Conservation (phyloP, 2,329 filamentous ascomycete species). For the Proliferodiscus dingleyae region DNA sequence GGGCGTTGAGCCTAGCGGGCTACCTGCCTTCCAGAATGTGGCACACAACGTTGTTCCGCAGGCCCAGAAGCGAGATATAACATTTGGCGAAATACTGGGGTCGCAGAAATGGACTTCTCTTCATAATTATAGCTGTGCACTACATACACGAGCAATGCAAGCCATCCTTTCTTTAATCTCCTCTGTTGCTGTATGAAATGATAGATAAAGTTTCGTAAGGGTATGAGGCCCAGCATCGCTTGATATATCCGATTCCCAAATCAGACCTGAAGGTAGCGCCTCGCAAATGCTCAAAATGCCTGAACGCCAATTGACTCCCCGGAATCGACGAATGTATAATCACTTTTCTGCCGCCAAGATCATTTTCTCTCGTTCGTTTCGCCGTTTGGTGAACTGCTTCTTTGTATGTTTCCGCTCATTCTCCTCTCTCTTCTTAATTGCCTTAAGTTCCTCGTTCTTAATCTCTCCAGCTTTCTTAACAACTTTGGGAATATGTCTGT, state of each 20-base stretch:
- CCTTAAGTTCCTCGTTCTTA: constrained; percentile 81
- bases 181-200: too few relatives aligned
- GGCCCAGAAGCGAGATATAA: too few relatives aligned
- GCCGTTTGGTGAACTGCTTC: constrained; percentile 70
- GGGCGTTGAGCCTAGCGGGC: too few relatives aligned
- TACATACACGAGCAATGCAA: too few relatives aligned
- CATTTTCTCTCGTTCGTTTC: constrained; percentile 88
- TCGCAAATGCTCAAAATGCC: constrained; percentile 8
- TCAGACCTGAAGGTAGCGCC: constrained; percentile 6
- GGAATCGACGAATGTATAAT: constrained; percentile 7
- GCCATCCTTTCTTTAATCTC: too few relatives aligned
- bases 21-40: too few relatives aligned
- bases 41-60: too few relatives aligned
- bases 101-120: too few relatives aligned
- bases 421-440: constrained; percentile 87
- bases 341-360: constrained; percentile 53
- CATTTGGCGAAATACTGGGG: too few relatives aligned
- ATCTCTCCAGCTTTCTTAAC: constrained; percentile 96
- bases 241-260: constrained; percentile 7
- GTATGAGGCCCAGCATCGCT: too few relatives aligned
- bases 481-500: constrained; percentile 85
- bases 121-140: too few relatives aligned
- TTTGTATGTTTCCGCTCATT: constrained; percentile 89
- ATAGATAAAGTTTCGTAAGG: too few relatives aligned
- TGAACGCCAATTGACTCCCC: constrained; percentile 2